Base-by-base conservation (phyloP, 352 stramenopile species). In the Pythium periplocum region DNA sequence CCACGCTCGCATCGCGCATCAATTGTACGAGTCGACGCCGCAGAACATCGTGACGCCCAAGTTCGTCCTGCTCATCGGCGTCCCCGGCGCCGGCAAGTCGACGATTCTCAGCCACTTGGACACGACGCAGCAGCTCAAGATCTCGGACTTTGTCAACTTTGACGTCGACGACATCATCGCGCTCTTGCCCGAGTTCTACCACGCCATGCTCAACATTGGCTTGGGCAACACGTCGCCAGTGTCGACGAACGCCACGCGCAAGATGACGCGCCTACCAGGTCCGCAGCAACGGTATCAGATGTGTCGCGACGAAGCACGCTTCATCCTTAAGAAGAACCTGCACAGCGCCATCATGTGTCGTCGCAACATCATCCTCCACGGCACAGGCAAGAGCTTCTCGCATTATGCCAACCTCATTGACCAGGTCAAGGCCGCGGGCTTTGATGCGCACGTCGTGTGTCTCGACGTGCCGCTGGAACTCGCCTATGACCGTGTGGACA, bases 111-210 rank as follows among this genome's bases (percentile, higher is more conserved):
- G 77, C 36, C 75, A 89, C 60, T 60, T 91, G 36, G 78, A 91
- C 41, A 69, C 80, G 34, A 79, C 83, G 12, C 73, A 68, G 9
- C 71, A 86, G 52, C 69, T 90, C 55, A 83, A 73, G 31, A 52
- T 90, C 12, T 68, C 77, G n/a, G 78, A 89, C 40, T 91, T 85
- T 68, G 81, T 89, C 43, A 91, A 89, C 62, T 91, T 91, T 53
- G 81, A 89, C 39, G 75, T 91, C 5, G 81, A 91, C 57, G 81
- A 91, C 57, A 62, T 87, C 36, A 89, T 89, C 53, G 79, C 81
- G 17, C 66, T 92, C 48, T 59, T 92, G 32, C 81, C 78, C 6
- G 78, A 90, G 64, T 92, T 86, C 40, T 90, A 92, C 53, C 78
- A 90, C 56, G 70, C 82, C 4, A 87, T 90, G 82, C 77, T 92